Evolutionary conservation across 1,284 basidiomycete genomes (phyloP), one percentile per base, ranked within the genome.

Genomic region (Trametes pubescens): DNA sequence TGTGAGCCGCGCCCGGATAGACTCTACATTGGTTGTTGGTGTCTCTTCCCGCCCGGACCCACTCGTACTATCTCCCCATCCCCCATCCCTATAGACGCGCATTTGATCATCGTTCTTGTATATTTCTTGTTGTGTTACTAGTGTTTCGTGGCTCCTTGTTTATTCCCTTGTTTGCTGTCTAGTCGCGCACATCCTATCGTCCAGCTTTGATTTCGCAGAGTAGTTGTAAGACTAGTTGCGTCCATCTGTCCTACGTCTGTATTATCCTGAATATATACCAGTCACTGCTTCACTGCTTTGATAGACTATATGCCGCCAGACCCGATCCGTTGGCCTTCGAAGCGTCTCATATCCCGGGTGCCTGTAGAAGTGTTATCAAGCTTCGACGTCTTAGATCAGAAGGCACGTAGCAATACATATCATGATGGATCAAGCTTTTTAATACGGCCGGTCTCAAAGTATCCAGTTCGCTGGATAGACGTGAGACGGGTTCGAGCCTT

Each of bases 61-160:
- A 40, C 37, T 40, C 37, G 52, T 54, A 51, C 49, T 51, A 51
- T 51, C 49, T 29, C 46, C 46, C 46, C 44, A 44, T 22, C 44
- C 46, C 46, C 46, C 44, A 44, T 22, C 44, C 24, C 16, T 51
- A 40, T 38, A 59, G 38, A 32, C 29, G 16, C 37, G 21, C 6
- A n/a, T 38, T 22, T 49, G 40, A n/a, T 46, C 22, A n/a, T n/a
- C 18, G 10, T n/a, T 43, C 35, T 40, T 51, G 47, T 51, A 51
- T 32, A 51, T 58, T 35, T 26, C 24, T 13, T 43, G 46, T 46
- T 13, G 9, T 53, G 10, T 40, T 51, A 26, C 7, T 51, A n/a
- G 48, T 26, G 14, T 35, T 3, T 32, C 14, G n/a, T n/a, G 29
- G 8, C 48, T 32, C 48, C 13, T 26, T 13, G 4, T 51, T 32